Evolutionary conservation across 2,329 filamentous ascomycete species (phyloP), one percentile per base, ranked within the genome.

Genomic region (Pseudofabraea citricarpa): DNA sequence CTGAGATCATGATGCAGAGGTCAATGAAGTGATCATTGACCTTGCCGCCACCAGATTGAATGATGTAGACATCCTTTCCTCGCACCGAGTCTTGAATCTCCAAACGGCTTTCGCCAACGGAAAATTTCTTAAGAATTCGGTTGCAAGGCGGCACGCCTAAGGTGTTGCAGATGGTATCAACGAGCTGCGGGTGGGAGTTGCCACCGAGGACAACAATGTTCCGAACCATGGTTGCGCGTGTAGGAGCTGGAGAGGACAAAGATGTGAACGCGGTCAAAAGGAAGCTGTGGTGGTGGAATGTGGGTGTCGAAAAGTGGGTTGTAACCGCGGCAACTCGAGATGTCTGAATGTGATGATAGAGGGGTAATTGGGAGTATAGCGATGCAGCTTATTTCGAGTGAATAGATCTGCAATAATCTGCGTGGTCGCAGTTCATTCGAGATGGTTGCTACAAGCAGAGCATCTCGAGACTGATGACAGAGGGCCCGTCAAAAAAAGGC

Each of bases 41-140:
- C 58, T 86, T 87, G 51, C 89, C 90, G 56, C 88, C 88, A 56
- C 89, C 90, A 32, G 89, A 93, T 68, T 97, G 91, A 59, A 98
- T 89, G 63, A 97, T 96, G 71, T 94, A 98, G 64, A 96, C 93
- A 80, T 98, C 93, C 67, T 98, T 98, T 56, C 88, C 93, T 57
- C 93, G 86, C 40, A 98, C 93, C 12, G 90, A 95, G 67, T 98
- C 93, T 64, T 90, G 79, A 60, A 98, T 95, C 68, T 97, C 93
- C 51, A 95, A 91, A 43, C 91, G 83, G 55, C 87, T 95, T 72
- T 97, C 93, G 55, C 93, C 93, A 41, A 93, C 89, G 23, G 90
- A 88, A 72, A 98, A 98, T 70, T 96, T 96, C 62, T 75, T 79
- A 39, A 97, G 81, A 49, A 90, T 81, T 55, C 91, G 85, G 60